Evolutionary conservation across 257 asterid species (phyloP), one percentile per base, ranked within the genome.

Genomic region (Haberlea rhodopensis): DNA sequence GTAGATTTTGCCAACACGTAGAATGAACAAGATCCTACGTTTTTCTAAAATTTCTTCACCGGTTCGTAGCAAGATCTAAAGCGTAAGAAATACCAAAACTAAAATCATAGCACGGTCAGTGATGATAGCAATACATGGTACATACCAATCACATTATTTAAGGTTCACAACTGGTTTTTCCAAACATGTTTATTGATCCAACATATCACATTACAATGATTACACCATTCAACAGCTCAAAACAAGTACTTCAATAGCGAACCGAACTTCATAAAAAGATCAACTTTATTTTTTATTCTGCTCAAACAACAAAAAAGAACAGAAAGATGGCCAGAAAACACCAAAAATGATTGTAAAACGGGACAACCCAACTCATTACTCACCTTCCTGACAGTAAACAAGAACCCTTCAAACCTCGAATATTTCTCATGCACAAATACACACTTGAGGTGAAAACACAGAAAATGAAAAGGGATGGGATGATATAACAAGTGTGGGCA

Each of bases 301-400:
- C 60, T 70, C n/a, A n/a, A n/a, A n/a, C 46, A 54, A 75, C 7
- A 60, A 37, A 53, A 29, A 21, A 11, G 1, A 10, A 59, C 59
- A 27, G 6, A 32, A 22, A 43, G 7, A 64, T 11, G 61, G 20
- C 26, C n/a, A 37, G 20, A 51, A 57, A 70, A 6, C 3, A 32
- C n/a, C n/a, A n/a, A n/a, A n/a, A n/a, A 66, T 4, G 7, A 13
- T 28, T 21, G 1, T 7, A 34, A 1, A 57, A 45, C n/a, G n/a
- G n/a, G n/a, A n/a, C n/a, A 64, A 65, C 24, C 22, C 60, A 77
- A 66, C 77, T 69, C 62, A 80, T n/a, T n/a, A n/a, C n/a, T n/a
- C n/a, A n/a, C 89, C 82, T n/a, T n/a, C n/a, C 67, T 61, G 71
- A 68, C 66, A 49, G 34, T 46, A 65, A 66, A 65, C 79, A 69